Base-by-base conservation (phyloP, 345 rosid genomes). In the Ailanthus altissimus region DNA sequence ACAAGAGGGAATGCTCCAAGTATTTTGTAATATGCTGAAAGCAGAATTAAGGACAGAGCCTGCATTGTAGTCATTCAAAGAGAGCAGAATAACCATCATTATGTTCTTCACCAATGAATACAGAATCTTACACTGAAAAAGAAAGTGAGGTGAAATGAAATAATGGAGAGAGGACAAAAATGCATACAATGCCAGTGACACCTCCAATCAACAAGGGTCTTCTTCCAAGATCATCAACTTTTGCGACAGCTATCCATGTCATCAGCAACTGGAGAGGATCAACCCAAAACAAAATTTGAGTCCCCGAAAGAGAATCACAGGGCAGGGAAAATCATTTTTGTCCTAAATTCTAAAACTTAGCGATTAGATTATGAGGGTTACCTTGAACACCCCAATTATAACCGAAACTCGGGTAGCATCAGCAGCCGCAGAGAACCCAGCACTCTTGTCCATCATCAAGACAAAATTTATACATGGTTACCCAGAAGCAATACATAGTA, bases 361-460 rank as follows among this genome's bases (percentile, higher is more conserved):
- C 26, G 56, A 50, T 13, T 53, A 70, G 49, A 77, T 51, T 18
- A 15, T 73, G 64, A 78, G 67, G 49, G 70, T 66, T 79, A 88
- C 98, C 99, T 96, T 96, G 87, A 96, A 89, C 46, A 92, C 56
- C 42, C 97, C 99, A 82, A 96, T 89, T 20, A 96, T 77, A 67
- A 93, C 93, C 45, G 99, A 96, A 72, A 96, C 95, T 77, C 97
- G 83, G 38, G 98, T 91, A 66, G 99, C 99, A 86, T 96, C 99
- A 79, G 97, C 91, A 74, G 98, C 97, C 26, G 94, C 98, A 79
- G 98, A 92, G 82, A 96, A 96, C 81, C 99, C 99, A 60, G 98
- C 98, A 84, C 88, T 91, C 98, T 96, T 60, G 32, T 64, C 77
- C 61, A 83, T 73, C 1, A 78, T 38, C 67, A 66, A 72, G 21